Evolutionary conservation across 306 rosid species (phyloP), one percentile per base, ranked within the genome.

Genomic region (Hippophae tibetana): DNA sequence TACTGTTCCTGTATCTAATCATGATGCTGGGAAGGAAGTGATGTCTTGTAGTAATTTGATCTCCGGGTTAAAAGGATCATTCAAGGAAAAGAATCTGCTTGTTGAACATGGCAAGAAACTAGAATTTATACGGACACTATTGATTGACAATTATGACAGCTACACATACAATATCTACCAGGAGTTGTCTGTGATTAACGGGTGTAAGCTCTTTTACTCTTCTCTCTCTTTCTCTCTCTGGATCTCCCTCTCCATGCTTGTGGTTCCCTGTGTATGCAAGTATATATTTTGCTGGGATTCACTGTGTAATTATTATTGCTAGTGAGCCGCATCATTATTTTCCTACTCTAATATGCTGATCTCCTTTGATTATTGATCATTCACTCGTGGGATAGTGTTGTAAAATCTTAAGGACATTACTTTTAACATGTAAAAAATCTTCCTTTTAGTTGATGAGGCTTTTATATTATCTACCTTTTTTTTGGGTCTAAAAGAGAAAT

Each of bases 91-190:
- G 77, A 72, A 68, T 55, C 74, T 47, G 57, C 42, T 67, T 1
- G 51, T 69, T 48, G 55, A 65, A 59, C 77, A 74, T 54, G 18
- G 54, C 44, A 81, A 64, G 52, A 88, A 84, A 80, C 66, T 70
- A 38, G 85, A 77, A 56, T 77, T 63, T 60, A 86, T 88, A 69
- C 84, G 90, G 76, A 93, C 99, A 23, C 75, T 92, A 79, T 73
- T 92, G 95, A 86, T 93, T 66, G 99, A 93, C 78, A 93, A 93
- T 78, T 88, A 93, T 68, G 99, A 93, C 58, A 93, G 99, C 64
- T 93, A 93, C 80, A 93, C 99, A 5, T 93, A 93, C 77, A 93
- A 93, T 74, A 81, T 93, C 71, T 93, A 82, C 81, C 99, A 93
- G 87, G 95, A 86, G 68, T 74, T 93, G 56, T 88, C 97, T 63